phyloP scores from a whole-genome alignment of 176 grass and related monocot species.

The Phyllostachys edulis region DNA sequence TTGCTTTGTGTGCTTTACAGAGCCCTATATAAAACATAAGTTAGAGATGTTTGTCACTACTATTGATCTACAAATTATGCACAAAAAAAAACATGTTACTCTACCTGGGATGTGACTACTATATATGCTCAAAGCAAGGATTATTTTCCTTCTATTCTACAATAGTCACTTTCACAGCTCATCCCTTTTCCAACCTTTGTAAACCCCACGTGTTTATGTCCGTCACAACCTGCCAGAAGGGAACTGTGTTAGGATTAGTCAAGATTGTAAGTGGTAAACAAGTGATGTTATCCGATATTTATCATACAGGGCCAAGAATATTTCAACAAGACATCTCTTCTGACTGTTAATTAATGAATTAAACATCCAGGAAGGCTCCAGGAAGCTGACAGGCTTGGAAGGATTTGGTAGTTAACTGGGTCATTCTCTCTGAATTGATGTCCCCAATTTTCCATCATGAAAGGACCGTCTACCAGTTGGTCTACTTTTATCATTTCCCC shows the following conservation, averaged over 20 bases:
- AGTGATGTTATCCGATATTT: background rate
- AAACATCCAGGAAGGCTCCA: slow-evolving; percentile 31
- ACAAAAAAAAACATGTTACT: background rate
- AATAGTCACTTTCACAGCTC: background rate
- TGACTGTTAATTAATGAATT: background rate
- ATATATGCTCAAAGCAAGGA: background rate
- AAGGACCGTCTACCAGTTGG: slow-evolving; percentile 30
- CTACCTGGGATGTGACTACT: too few species aligned
- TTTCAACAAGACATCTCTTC: slow-evolving; percentile 7
- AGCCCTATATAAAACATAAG: background rate
- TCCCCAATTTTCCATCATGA: slow-evolving; percentile 23
- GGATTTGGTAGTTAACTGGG: background rate
- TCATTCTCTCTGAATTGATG: background rate
- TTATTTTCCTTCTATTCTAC: background rate
- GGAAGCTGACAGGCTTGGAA: slow-evolving; percentile 31
- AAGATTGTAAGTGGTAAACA: slow-evolving; percentile 6
- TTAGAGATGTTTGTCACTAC: background rate
- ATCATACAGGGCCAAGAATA: background rate
- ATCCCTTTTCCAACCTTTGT: slow-evolving; percentile 31
- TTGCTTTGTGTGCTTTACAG: background rate
- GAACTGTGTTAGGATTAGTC: background rate
- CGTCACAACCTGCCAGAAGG: background rate
- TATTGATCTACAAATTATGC: background rate
- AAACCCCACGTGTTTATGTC: slow-evolving; percentile 26
- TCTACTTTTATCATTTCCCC: slow-evolving; percentile 15